A percentile compares a stretch with the other conserved stretches of the same genome.
These are phyloP conservation scores for Parachaetomium inaequale DNA, from an alignment of 495 filamentous ascomycete genomes.

Conservation along the genomic window DNA sequence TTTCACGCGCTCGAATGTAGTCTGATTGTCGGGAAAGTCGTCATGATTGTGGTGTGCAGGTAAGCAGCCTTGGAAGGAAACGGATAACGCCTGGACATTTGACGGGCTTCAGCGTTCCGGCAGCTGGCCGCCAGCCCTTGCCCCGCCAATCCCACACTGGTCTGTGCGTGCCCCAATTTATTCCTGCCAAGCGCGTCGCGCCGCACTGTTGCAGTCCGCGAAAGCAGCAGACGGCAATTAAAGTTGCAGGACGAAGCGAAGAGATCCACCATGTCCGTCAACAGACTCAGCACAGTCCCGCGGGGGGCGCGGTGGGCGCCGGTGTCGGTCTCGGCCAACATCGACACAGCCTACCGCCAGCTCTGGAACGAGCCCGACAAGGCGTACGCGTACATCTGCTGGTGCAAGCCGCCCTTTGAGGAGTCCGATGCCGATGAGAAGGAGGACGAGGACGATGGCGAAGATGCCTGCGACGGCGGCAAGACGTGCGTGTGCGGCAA, in stretches of 20 bases:
- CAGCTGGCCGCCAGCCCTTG: too few relatives aligned
- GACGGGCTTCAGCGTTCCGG: too few relatives aligned
- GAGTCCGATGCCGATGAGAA: slow-evolving; percentile 22
- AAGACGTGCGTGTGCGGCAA: slow-evolving; percentile 42
- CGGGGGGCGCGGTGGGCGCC: slow-evolving; percentile 37
- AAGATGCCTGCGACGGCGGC: slow-evolving; percentile 20
- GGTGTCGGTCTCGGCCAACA: slow-evolving; percentile 41
- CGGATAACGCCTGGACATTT: too few relatives aligned
- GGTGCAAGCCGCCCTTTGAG: slow-evolving; percentile 30
- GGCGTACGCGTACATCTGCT: slow-evolving; percentile 30
- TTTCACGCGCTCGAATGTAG: slow-evolving; percentile 12
- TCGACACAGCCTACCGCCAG: slow-evolving; percentile 31
- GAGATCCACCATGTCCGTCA: background rate
- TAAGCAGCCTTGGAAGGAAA: background rate
- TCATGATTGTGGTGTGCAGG: background rate
- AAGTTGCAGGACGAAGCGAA: background rate
- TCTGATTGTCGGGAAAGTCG: background rate
- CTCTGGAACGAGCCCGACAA: slow-evolving; percentile 26
- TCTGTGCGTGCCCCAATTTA: background rate
- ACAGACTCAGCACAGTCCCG: background rate
- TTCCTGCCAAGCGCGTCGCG: background rate
- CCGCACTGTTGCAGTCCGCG: too few relatives aligned
- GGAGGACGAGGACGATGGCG: slow-evolving; percentile 2
- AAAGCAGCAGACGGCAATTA: too few relatives aligned
- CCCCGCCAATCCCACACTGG: background rate